Base-by-base conservation (phyloP, 352 stramenopile species). In the Elongisporangium senticosum region DNA sequence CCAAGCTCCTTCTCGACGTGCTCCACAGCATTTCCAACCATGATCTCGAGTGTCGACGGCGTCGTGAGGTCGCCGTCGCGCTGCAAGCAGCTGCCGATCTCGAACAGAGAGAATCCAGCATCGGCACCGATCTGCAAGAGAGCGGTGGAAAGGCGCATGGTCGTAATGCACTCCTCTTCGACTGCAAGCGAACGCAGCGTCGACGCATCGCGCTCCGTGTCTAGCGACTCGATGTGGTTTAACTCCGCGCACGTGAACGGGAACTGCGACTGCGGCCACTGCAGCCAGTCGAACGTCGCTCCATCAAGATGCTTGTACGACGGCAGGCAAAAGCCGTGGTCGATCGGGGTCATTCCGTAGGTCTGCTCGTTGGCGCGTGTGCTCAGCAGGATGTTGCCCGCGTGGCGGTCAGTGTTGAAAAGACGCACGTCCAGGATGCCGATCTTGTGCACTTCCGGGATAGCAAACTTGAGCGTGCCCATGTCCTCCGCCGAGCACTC, bases 321-420 rank as follows among this genome's bases (percentile, higher is more conserved):
- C 13, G 88, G 88, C 24, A 96, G 68, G 53, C 79, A 91, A 49
- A 95, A 91, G n/a, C 85, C 88, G 64, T 96, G 88, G 58, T 95
- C 86, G 63, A 95, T 95, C 22, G 86, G 84, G 23, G 83, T 91
- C 86, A 95, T 95, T 15, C 61, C 64, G 66, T 87, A 95, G 50
- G 77, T 87, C 63, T 85, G 73, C 43, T 83, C 74, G n/a, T 85
- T 74, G 2, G 59, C 13, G 3, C 72, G 72, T 48, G 71, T 53
- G 50, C 68, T 73, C 14, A 95, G 70, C 65, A 95, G 69, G 51
- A 95, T 93, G 67, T 96, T 96, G 53, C 85, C 86, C 13, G 83
- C 87, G 51, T 96, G 87, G 39, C 87, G 87, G 64, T 96, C 87
- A 40, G 83, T 91, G 69, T 96, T 96, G 67, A 96, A 95, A 37